Base-by-base conservation (phyloP, 1,284 basidiomycete species). In the Pulveroboletus sp. region DNA sequence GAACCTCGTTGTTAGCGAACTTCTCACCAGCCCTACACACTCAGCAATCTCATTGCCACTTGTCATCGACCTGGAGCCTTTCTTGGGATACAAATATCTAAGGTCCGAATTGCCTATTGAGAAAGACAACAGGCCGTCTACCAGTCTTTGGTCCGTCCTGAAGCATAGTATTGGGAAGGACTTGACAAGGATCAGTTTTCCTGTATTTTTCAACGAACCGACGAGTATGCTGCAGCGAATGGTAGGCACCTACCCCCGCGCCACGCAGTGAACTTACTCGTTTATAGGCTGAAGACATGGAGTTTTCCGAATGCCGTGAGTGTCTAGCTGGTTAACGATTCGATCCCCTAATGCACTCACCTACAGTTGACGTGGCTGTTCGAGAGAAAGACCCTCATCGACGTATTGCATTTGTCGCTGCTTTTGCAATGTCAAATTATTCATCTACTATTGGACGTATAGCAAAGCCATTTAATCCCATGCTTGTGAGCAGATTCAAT, bases 401-500 rank as follows among this genome's bases (percentile, higher is more conserved):
- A 56, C 86, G 96, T 9, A 86, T 98, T 56, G 95, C 94, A 1
- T 99, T 89, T 68, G 94, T 99, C 5, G 94, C 92, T 14, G 96
- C 94, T 0, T 99, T 98, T 73, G 96, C 95, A 3, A 97, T 97
- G 93, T 94, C 91, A 40, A 98, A 98, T 76, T 98, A 99, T 76
- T 94, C 92, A 14, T 95, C 92, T 28, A 98, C 96, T 1, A 94
- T 97, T 63, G 92, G 93, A 5, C 84, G 94, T 38, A 95, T 97
- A 58, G 94, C 94, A n/a, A 96, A 96, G 73, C 94, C 94, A 1
- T 96, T 96, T 76, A 96, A 96, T 70, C 92, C 92, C 5, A 92
- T 94, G 89, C 83, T 94, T 54, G 89, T 91, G 59, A 56, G 71
- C 29, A 25, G 43, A 43, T 45, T 38, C 1, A 4, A 18, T 24